Evolutionary conservation across 148 eudicot genomes (phyloP).

Genomic region (Gaultheria prostrata): DNA sequence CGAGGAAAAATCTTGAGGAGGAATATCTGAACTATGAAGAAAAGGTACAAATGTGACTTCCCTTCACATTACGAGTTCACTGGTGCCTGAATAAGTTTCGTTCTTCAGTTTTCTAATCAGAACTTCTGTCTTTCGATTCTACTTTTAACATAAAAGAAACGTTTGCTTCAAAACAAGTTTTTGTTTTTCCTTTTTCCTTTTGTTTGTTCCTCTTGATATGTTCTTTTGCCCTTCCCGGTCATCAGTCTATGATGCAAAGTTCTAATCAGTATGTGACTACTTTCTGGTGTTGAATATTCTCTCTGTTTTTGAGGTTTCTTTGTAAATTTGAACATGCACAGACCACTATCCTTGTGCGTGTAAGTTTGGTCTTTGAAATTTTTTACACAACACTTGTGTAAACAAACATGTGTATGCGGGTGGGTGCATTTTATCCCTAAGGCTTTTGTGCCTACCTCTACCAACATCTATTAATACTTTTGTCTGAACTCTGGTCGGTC

Average conservation of each 20-base stretch:
- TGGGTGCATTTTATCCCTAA: constrained; percentile 8
- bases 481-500: neutral
- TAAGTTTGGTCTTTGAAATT: constrained; percentile 2
- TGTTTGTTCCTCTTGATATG: neutral
- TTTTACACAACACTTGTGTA: no score
- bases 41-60: constrained; percentile 48
- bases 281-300: neutral
- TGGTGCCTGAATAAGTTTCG: neutral
- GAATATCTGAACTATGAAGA: constrained; percentile 91
- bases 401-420: neutral
- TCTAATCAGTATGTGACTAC: neutral
- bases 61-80: neutral
- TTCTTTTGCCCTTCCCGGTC: neutral
- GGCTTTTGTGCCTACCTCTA: neutral
- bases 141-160: neutral
- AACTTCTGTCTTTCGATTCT: neutral
- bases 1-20: constrained; percentile 81
- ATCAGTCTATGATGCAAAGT: neutral
- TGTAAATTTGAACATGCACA: neutral
- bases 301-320: neutral
- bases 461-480: neutral
- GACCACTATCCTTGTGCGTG: neutral
- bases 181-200: neutral
- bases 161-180: neutral
- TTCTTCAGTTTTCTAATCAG: neutral